Conservation (phyloP, 768 basidiomycete genomes). For the Chalciporus chontae region DNA sequence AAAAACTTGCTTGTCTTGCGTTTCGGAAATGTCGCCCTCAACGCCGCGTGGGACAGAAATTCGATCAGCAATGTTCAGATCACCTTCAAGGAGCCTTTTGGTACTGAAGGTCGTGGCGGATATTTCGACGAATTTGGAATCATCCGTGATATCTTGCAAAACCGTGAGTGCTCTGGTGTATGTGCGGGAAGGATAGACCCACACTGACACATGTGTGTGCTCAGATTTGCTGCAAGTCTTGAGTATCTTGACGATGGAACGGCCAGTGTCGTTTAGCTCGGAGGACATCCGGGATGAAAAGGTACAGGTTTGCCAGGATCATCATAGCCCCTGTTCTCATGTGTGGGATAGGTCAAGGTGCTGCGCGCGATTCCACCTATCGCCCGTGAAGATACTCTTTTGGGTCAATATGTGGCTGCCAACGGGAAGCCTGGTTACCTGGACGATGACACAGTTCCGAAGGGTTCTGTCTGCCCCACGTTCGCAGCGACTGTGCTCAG, state of each 20-base stretch:
- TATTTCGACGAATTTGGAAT: conserved; percentile 99
- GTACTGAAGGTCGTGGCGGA: conserved; percentile 99
- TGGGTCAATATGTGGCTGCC: conserved; percentile 90
- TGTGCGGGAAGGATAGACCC: conserved; percentile 5
- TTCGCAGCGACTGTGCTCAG: conserved; percentile 87
- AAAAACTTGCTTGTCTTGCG: conserved; percentile 96
- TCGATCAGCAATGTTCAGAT: conserved; percentile 96
- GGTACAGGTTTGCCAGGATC: conserved; percentile 41
- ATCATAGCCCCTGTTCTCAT: conserved; percentile 15
- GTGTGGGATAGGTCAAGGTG: conserved; percentile 78
- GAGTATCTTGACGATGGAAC: conserved; percentile 94
- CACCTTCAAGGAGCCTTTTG: conserved; percentile 99
- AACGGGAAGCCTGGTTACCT: conserved; percentile 98
- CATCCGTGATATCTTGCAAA: conserved; percentile 95
- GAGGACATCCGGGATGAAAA: conserved; percentile 99
- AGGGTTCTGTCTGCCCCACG: conserved; percentile 88
- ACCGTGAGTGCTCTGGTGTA: conserved; percentile 65
- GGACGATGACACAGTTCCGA: conserved; percentile 94
- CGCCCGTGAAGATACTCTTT: conserved; percentile 69
- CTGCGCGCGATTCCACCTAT: conserved; percentile 88
- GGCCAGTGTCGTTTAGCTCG: conserved; percentile 93
- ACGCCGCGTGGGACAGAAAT: conserved; percentile 92
- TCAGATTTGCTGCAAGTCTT: conserved; percentile 93
- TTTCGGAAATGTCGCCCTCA: conserved; percentile 91
- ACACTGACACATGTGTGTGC: conserved; percentile 16